A percentile compares a stretch with the other conserved stretches of the same genome.
phyloP scores from a whole-genome alignment of 129 eudicot genomes.

The Erigeron canadensis region DNA sequence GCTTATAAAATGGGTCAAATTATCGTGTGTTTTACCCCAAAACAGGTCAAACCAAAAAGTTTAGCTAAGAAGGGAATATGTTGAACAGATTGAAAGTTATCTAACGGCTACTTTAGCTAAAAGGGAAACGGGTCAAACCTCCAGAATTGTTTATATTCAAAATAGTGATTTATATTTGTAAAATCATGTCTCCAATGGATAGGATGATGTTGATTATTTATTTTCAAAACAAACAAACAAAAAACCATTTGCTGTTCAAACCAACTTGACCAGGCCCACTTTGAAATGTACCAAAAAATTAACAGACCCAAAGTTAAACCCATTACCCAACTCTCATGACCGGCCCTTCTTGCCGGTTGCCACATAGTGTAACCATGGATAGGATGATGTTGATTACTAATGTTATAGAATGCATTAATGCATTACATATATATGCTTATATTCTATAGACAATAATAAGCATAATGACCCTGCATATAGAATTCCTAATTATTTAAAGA shows the following conservation, averaged over 20 bases:
- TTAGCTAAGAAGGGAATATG: background rate
- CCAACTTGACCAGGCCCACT: background rate
- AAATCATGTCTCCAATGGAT: too few species aligned
- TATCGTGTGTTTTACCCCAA: background rate
- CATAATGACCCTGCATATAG: background rate
- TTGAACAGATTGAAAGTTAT: background rate
- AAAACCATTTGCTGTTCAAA: background rate
- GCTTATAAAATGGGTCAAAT: constrained; percentile 3
- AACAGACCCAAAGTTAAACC: background rate
- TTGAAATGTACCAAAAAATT: background rate
- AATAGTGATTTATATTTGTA: background rate
- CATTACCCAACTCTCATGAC: background rate
- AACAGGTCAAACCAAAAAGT: background rate
- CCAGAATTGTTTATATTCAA: background rate
- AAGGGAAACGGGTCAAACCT: background rate
- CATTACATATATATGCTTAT: background rate
- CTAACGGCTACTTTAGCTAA: background rate
- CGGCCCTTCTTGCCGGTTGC: background rate
- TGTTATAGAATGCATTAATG: background rate
- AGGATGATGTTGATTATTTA: too few species aligned
- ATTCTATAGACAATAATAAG: too few species aligned
- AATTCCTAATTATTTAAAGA: background rate
- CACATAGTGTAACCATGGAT: background rate
- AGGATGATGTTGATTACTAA: background rate
- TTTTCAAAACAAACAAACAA: background rate